Conservation (phyloP, 768 basidiomycete genomes). For the Auriscalpium orientale region DNA sequence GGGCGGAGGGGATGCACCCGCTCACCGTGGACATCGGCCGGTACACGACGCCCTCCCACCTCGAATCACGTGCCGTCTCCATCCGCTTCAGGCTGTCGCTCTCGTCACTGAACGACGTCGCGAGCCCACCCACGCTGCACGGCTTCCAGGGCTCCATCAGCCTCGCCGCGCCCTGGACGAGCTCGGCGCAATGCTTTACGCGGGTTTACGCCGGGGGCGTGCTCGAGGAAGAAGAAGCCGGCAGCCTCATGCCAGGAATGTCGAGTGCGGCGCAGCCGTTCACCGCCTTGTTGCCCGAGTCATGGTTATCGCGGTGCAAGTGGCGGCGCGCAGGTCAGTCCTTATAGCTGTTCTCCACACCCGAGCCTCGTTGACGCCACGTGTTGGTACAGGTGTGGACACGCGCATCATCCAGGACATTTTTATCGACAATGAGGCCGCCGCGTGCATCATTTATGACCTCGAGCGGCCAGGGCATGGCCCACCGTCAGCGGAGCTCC, state of each 20-base stretch:
- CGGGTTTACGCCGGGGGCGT: constrained; percentile 45
- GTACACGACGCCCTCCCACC: constrained; percentile 27
- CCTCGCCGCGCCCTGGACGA: constrained; percentile 44
- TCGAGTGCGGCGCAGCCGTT: constrained; percentile 20
- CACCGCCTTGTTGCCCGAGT: constrained; percentile 58
- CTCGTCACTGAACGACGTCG: constrained; percentile 45
- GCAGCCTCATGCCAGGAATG: constrained; percentile 26
- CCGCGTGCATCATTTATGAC: constrained; percentile 62
- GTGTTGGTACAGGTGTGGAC: constrained; percentile 32
- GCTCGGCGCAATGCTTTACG: constrained; percentile 57
- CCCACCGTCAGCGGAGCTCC: constrained; percentile 51
- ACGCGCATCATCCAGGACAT: constrained; percentile 66
- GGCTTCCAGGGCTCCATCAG: constrained; percentile 56
- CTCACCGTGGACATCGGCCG: constrained; percentile 53
- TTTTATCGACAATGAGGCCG: constrained; percentile 51
- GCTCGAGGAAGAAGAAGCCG: constrained; percentile 47
- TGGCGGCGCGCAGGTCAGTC: constrained; percentile 64
- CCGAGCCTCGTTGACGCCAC: constrained; percentile 6
- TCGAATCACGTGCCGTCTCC: constrained; percentile 29
- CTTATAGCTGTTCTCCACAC: neutral
- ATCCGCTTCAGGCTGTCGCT: constrained; percentile 53
- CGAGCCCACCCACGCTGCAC: constrained; percentile 47
- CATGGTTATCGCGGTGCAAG: constrained; percentile 54
- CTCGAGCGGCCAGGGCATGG: constrained; percentile 45
- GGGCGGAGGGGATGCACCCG: constrained; percentile 64